Evolutionary conservation across 495 filamentous ascomycete genomes (phyloP), one percentile per base, ranked within the genome.

Genomic region (Neurospora sp.): DNA sequence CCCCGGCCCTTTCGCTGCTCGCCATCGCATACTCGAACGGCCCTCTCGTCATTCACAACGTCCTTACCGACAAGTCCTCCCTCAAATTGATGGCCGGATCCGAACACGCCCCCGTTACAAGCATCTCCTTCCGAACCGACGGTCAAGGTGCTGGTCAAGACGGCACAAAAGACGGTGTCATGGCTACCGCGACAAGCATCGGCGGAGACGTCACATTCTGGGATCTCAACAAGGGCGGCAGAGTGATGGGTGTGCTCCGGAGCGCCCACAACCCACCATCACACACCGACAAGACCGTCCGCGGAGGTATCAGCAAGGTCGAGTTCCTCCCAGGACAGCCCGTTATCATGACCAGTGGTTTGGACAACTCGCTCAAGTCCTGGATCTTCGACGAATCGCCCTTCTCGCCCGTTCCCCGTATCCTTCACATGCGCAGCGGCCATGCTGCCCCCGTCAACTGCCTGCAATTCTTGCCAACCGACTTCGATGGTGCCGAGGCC

Each of bases 321-420:
- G 93, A 98, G 77, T 99, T 98, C 77, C 83, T 99, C 22, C 83
- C 91, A n/a, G 94, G 94, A 3, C 96, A 98, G 78, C 92, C 93
- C 18, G 89, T 98, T 1, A 86, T 99, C 39, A 86, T 98, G 39
- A 97, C 94, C 4, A 93, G 92, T 72, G 96, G 94, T 35, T 86
- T 92, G 41, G 96, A 99, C 80, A 99, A 99, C 80, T 92, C 93
- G 40, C 83, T 99, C 48, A 97, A 93, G 79, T 93, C 91, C 5
- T 98, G 94, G 94, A 94, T 97, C 73, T 96, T 98, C 75, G 93
- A 97, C 77, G 90, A 94, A 73, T 89, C 89, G 3, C 93, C 93
- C 4, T 94, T 94, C 79, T 94, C 92, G 2, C 89, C 93, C 0
- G 86, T 93, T 40, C 96, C 96, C 10, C 88, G 94, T 40, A 91